Base-by-base conservation (phyloP, 129 eudicot species). In the Arctium minus region DNA sequence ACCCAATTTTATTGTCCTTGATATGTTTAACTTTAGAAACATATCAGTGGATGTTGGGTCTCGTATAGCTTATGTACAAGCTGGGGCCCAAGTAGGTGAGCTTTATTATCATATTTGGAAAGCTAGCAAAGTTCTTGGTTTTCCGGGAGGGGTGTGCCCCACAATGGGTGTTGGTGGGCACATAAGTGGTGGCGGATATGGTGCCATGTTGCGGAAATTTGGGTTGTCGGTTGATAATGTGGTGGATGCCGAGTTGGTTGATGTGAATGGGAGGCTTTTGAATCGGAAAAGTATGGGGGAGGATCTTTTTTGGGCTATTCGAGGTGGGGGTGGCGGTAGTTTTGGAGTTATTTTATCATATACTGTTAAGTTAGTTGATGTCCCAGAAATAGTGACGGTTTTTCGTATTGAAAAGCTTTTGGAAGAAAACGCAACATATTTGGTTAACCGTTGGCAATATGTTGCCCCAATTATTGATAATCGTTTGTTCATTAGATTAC, bases 271-370 rank as follows among this genome's bases (percentile, higher is more conserved):
- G 70, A 42, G 33, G 18, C 29, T 80, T 80, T 80, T 80, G 77
- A 15, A 46, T 80, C 32, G 76, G 18, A 70, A 46, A 42, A 70
- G 69, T 31, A 80, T 80, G 83, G 83, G 83, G 10, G 76, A 80
- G 35, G 77, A 80, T 50, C 83, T 80, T 27, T 80, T 80, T 46
- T 80, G 83, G 83, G 83, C 83, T 46, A 80, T 80, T 80, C 75
- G 83, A 44, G 83, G 83, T 17, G 83, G 83, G 35, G 83, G 83
- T 8, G 83, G 83, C 15, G 83, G 48, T 80, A 80, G 83, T 70
- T 80, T 80, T 69, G 83, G 83, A 13, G 83, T 80, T 48, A 70
- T 80, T 6, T 46, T 80, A n/a, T 70, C 83, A 10, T 70, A 70
- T 15, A 80, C 70, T 13, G 22, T 80, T 80, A 48, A 70, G 10